These are phyloP conservation scores for Bassia scoparia DNA, from an alignment of 148 eudicot genomes.

Conservation along the genomic window DNA sequence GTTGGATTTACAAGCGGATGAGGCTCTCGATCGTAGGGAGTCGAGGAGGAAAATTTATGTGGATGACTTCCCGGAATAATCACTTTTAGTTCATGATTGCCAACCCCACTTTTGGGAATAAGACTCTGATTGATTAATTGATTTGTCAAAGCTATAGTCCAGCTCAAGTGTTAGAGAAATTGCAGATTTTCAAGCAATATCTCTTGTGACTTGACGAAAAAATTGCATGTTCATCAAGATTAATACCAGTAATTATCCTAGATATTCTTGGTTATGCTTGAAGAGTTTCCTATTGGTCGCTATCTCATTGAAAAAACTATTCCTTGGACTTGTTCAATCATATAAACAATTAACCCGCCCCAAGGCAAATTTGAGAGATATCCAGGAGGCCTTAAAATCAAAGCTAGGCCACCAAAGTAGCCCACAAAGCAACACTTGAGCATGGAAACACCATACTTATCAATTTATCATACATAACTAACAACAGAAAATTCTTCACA, in stretches of 20 bases:
- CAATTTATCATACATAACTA: slow-evolving; percentile 1
- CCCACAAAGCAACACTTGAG: not conserved
- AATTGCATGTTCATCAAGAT: not conserved
- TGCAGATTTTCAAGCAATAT: not conserved
- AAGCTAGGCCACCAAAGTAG: not conserved
- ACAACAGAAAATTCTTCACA: not conserved
- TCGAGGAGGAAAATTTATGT: no score
- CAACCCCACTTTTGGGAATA: no score
- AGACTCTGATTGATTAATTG: no score
- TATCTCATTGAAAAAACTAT: not conserved
- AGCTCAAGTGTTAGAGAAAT: no score
- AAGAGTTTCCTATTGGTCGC: not conserved
- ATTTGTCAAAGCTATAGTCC: no score
- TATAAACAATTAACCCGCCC: not conserved
- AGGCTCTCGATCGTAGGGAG: no score
- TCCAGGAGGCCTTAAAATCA: not conserved
- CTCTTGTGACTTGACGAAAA: not conserved
- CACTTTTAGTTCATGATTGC: no score
- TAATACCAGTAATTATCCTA: not conserved
- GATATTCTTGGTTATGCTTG: not conserved
- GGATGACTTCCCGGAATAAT: no score
- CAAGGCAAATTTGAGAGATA: not conserved
- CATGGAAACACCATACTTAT: slow-evolving; percentile 4
- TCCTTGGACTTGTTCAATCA: not conserved
- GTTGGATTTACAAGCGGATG: no score